Evolutionary conservation across 495 filamentous ascomycete genomes (phyloP).

Genomic region (Podospora sp.): DNA sequence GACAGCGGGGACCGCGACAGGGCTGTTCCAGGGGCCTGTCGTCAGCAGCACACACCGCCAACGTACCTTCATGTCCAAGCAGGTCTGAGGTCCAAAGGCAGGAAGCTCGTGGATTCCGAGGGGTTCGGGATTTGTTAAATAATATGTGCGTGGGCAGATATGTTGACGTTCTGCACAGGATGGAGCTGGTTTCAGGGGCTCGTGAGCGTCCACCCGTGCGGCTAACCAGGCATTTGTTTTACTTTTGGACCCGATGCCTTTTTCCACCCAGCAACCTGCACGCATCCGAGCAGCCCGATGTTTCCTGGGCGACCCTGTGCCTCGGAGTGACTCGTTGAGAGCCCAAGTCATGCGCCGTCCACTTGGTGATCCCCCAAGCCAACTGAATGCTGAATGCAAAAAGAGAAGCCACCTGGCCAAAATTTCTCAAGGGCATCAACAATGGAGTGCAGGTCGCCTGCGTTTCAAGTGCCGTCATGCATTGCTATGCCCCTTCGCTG

Average conservation of each 20-base stretch:
- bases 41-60: slow-evolving; percentile 13
- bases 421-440: neutral
- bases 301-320: neutral
- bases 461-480: slow-evolving; percentile 30
- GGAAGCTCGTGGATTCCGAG: neutral
- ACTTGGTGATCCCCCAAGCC: neutral
- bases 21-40: neutral
- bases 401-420: slow-evolving; percentile 12
- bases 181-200: slow-evolving; percentile 26
- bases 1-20: slow-evolving; percentile 21
- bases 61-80: slow-evolving; percentile 3
- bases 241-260: neutral
- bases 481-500: slow-evolving; percentile 14
- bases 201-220: neutral
- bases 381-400: neutral
- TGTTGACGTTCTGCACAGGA: neutral
- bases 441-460: neutral
- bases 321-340: neutral
- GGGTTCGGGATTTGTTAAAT: neutral
- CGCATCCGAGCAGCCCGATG: neutral
- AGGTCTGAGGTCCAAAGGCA: neutral
- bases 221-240: neutral
- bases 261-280: neutral
- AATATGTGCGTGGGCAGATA: neutral
- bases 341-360: neutral